A percentile compares a stretch with the other conserved stretches of the same genome.
These are phyloP conservation scores for Ajuga reptans DNA, from an alignment of 305 asterid genomes.

Conservation along the genomic window DNA sequence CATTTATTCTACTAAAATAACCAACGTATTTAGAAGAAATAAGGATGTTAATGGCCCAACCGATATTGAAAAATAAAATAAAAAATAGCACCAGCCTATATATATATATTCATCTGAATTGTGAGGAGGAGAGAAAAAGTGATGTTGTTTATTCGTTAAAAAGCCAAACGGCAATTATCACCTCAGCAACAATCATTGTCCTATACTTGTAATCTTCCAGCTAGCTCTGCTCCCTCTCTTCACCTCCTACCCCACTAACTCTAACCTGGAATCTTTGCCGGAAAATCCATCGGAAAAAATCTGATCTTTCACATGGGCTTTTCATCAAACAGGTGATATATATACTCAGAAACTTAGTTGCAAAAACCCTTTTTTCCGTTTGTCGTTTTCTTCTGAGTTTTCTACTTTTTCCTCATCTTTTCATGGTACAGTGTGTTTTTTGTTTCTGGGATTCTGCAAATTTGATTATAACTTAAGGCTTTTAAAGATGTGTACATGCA, in stretches of 20 bases:
- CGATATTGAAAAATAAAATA: too few relatives aligned
- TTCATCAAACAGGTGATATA: constrained; percentile 4
- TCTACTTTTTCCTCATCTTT: background rate
- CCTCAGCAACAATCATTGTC: constrained; percentile 38
- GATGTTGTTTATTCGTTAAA: constrained; percentile 11
- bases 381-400: background rate
- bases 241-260: constrained; percentile 19
- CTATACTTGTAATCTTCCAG: constrained; percentile 32
- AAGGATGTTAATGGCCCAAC: too few relatives aligned
- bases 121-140: background rate
- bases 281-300: constrained; percentile 29
- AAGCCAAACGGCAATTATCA: constrained; percentile 34
- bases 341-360: background rate
- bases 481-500: constrained; percentile 23
- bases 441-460: background rate
- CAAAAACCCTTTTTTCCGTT: background rate
- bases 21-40: too few relatives aligned
- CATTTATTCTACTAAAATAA: too few relatives aligned
- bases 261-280: constrained; percentile 23
- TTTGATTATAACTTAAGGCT: background rate
- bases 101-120: background rate
- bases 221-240: constrained; percentile 26
- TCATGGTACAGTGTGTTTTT: background rate
- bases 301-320: constrained; percentile 8
- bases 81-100: too few relatives aligned